Percentiles rank a stretch among this genome's conserved stretches.
These are phyloP conservation scores for Exserohilum rostratum DNA, from an alignment of 2,329 filamentous ascomycete genomes.

Conservation along the genomic window DNA sequence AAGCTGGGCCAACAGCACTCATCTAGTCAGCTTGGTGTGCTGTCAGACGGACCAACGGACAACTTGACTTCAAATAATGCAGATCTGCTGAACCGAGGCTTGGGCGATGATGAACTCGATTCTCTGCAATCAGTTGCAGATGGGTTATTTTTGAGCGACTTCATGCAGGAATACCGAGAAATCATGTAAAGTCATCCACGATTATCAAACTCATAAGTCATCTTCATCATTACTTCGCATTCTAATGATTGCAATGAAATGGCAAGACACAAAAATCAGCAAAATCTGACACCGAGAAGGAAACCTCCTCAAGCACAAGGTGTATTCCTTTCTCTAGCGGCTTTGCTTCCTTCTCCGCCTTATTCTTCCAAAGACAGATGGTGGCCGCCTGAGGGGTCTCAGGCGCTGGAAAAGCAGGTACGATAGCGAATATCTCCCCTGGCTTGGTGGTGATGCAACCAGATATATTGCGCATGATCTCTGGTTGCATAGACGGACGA, in stretches of 20 bases:
- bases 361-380: slow-evolving; percentile 2
- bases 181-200: not conserved
- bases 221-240: not conserved
- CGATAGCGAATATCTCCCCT: slow-evolving; percentile 1
- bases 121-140: not conserved
- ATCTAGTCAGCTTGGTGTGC: not conserved
- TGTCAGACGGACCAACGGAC: not conserved
- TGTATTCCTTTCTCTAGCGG: slow-evolving; percentile 1
- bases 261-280: not conserved
- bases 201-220: not conserved
- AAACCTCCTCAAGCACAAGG: not conserved
- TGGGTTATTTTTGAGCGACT: slow-evolving; percentile 3
- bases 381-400: not conserved
- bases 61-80: not conserved
- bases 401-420: not conserved
- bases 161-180: slow-evolving; percentile 3
- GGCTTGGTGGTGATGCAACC: slow-evolving; percentile 1
- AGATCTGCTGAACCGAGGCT: not conserved
- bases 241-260: not conserved
- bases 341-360: not conserved
- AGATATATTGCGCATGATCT: slow-evolving; percentile 1
- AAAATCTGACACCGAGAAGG: not conserved
- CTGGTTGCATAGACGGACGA: not conserved
- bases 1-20: not conserved
- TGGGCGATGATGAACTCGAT: not conserved